Percentiles rank a stretch among this genome's conserved stretches.
Conservation (phyloP, 2,329 filamentous ascomycete genomes). For the Cercospora sojina region DNA sequence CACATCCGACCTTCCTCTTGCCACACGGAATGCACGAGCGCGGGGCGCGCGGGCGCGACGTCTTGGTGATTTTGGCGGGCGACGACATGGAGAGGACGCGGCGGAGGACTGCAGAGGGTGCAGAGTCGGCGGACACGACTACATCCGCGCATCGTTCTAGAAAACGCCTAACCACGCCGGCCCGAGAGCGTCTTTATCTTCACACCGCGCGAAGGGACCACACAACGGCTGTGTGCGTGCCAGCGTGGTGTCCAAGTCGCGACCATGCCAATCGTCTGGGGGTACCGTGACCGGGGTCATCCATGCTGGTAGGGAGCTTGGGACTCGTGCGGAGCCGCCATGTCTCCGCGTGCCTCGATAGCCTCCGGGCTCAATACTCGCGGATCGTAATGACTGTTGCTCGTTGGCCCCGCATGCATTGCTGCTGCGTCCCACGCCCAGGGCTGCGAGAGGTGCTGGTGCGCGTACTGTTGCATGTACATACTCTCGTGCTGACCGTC, state of each 20-base stretch:
- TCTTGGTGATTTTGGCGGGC: conserved; percentile 18
- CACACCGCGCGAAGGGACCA: not conserved
- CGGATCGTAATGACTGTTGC: conserved; percentile 12
- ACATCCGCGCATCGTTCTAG: conserved; percentile 17
- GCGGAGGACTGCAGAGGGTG: not conserved
- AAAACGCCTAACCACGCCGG: conserved; percentile 17
- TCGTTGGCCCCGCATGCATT: conserved; percentile 3
- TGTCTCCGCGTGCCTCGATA: conserved; percentile 20
- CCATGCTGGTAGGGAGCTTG: conserved; percentile 16
- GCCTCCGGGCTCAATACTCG: conserved; percentile 16
- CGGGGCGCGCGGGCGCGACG: conserved; percentile 24
- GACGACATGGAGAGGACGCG: conserved; percentile 17
- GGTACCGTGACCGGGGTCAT: conserved; percentile 14
- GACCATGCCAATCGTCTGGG: conserved; percentile 19
- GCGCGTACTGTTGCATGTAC: not conserved
- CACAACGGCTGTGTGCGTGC: not conserved
- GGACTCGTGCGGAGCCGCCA: conserved; percentile 20
- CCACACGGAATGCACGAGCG: conserved; percentile 26
- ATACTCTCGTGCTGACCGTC: not conserved
- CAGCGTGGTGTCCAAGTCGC: not conserved
- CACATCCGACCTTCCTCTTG: conserved; percentile 25
- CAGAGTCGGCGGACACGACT: conserved; percentile 8
- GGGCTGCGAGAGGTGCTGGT: conserved; percentile 1
- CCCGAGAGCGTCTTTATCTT: conserved; percentile 20
- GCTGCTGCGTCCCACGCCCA: conserved; percentile 6